Percentiles rank a stretch among this genome's conserved stretches.
phyloP scores from a whole-genome alignment of 2,329 filamentous ascomycete genomes.

The Trichoderma asperellum region DNA sequence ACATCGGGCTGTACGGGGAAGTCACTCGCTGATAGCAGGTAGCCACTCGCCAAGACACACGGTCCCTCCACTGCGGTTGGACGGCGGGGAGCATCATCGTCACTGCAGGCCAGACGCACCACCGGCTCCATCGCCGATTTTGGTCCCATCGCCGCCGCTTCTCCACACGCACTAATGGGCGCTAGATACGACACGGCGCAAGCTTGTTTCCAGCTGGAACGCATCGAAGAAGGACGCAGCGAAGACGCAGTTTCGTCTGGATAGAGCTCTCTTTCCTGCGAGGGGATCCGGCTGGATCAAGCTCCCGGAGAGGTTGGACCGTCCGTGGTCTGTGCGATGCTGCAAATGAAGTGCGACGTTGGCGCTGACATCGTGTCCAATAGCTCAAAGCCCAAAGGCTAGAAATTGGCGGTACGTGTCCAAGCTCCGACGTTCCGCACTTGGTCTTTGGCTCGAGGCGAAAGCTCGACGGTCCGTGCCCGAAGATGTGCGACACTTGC shows the following conservation, averaged over 20 bases:
- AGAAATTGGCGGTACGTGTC: conserved; percentile 10
- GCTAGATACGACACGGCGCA: conserved; percentile 14
- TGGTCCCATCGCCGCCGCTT: conserved; percentile 23
- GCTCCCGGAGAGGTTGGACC: background rate
- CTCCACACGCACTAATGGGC: conserved; percentile 25
- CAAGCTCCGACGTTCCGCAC: conserved; percentile 11
- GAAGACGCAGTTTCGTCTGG: conserved; percentile 10
- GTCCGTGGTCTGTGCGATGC: background rate
- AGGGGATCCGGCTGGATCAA: background rate
- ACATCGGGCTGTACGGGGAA: background rate
- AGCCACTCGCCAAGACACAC: background rate
- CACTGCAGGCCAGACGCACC: background rate
- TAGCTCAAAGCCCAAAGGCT: background rate
- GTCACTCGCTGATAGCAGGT: background rate
- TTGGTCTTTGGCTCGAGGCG: background rate
- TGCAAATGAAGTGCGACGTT: background rate
- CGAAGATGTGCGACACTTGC: background rate
- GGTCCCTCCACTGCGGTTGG: background rate
- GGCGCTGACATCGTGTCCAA: background rate
- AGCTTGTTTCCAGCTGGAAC: conserved; percentile 8
- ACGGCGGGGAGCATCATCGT: background rate
- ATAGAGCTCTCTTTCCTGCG: background rate
- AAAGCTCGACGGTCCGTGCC: conserved; percentile 15
- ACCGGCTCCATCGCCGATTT: conserved; percentile 9
- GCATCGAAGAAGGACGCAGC: background rate